phyloP scores from a whole-genome alignment of 2,329 filamentous ascomycete genomes.

The Ceratocystis variospora region DNA sequence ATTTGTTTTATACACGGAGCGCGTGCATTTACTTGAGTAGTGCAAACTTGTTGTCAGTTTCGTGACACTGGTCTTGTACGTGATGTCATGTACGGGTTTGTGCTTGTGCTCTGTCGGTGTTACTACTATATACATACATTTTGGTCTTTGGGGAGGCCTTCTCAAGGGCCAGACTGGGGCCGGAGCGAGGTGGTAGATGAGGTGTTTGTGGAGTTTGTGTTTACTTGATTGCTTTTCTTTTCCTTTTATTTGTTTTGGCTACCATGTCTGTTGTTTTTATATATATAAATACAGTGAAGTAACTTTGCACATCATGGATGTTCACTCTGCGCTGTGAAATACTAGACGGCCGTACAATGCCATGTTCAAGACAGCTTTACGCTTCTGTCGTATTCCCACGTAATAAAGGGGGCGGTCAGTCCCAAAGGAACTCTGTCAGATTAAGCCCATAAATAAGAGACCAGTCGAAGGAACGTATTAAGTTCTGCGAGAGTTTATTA shows the following conservation, averaged over 20 bases:
- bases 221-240: neutral
- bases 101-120: neutral
- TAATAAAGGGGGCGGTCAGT: neutral
- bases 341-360: neutral
- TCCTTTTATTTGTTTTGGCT: neutral
- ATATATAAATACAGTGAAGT: neutral
- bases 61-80: neutral
- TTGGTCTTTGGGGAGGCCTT: neutral
- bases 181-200: neutral
- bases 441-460: too few relatives aligned
- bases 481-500: neutral
- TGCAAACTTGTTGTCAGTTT: neutral
- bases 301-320: neutral
- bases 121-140: neutral
- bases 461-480: neutral
- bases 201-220: neutral
- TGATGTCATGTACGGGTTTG: neutral
- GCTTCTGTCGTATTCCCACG: neutral
- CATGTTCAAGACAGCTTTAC: neutral
- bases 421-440: too few relatives aligned
- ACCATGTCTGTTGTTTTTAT: neutral
- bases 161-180: neutral
- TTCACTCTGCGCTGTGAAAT: neutral
- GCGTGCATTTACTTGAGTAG: neutral
- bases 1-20: slow-evolving; percentile 2